Conservation (phyloP, 768 basidiomycete genomes). For the Suillus occidentalis region DNA sequence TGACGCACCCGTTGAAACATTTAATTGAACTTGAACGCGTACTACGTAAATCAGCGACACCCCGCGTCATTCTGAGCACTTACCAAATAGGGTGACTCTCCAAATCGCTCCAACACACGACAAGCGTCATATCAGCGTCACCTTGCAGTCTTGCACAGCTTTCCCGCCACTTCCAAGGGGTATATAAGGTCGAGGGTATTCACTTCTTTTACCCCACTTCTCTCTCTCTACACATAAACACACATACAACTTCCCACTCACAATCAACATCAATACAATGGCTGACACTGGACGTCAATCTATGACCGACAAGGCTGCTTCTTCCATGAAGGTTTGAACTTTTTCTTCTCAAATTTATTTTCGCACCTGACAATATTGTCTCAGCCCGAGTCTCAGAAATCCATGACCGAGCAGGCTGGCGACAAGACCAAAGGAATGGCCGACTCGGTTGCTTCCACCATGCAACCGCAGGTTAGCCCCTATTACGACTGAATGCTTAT, state of each 20-base stretch:
- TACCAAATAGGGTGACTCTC: conserved; percentile 6
- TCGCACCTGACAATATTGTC: neutral
- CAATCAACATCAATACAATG: conserved; percentile 35
- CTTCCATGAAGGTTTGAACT: conserved; percentile 47
- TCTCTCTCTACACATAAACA: neutral
- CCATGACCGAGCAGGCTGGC: conserved; percentile 47
- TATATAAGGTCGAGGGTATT: conserved; percentile 9
- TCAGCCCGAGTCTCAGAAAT: conserved; percentile 62
- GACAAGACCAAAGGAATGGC: conserved; percentile 49
- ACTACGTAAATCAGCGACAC: no score
- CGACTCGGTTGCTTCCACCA: conserved; percentile 48
- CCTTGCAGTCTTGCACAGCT: neutral
- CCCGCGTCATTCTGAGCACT: neutral
- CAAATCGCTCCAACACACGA: neutral
- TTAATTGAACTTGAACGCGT: no score
- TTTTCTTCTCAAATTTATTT: no score
- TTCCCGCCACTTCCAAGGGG: neutral
- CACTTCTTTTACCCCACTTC: neutral
- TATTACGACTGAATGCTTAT: no score
- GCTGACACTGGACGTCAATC: conserved; percentile 58
- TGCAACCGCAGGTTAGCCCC: conserved; percentile 46
- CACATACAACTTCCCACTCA: neutral
- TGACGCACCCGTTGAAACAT: no score
- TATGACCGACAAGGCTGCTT: conserved; percentile 54
- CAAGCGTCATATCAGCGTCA: conserved; percentile 14